phyloP scores from a whole-genome alignment of 305 asterid species.

The Coffea humblotiana region DNA sequence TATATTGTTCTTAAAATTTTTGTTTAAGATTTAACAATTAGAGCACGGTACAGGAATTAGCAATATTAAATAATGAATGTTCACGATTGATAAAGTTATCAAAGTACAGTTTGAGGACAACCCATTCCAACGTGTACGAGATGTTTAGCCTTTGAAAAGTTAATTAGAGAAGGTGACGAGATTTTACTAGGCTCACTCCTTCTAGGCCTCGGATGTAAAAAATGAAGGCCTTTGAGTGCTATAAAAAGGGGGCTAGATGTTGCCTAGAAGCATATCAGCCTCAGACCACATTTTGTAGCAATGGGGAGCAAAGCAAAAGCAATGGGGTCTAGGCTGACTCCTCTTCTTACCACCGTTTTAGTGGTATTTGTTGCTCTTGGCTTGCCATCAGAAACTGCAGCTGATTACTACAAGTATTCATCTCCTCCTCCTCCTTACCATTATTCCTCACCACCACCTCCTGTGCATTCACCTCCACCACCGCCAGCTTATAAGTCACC shows the following conservation, averaged over 20 bases:
- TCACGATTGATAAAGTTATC: not conserved
- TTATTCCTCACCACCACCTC: not conserved
- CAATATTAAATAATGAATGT: too few species aligned
- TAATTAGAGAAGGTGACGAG: not conserved
- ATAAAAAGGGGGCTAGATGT: not conserved
- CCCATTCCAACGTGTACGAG: not conserved
- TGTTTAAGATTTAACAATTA: too few species aligned
- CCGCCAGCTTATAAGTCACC: too few species aligned
- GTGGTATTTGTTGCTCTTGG: slow-evolving; percentile 40
- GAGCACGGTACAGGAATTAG: too few species aligned
- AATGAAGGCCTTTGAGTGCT: not conserved
- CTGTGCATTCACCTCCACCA: too few species aligned
- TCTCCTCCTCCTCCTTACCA: slow-evolving; percentile 6
- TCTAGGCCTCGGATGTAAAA: not conserved
- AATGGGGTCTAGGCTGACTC: slow-evolving; percentile 31
- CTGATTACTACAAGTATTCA: not conserved
- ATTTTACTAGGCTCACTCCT: not conserved
- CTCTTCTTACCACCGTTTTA: slow-evolving; percentile 33
- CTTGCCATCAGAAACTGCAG: slow-evolving; percentile 16
- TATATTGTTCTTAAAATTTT: too few species aligned
- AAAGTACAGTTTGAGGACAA: not conserved
- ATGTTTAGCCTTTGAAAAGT: not conserved
- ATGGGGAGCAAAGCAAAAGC: not conserved
- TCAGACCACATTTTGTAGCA: not conserved
- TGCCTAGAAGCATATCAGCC: not conserved